Base-by-base conservation (phyloP, 768 basidiomycete genomes). In the Tricholoma terreum region DNA sequence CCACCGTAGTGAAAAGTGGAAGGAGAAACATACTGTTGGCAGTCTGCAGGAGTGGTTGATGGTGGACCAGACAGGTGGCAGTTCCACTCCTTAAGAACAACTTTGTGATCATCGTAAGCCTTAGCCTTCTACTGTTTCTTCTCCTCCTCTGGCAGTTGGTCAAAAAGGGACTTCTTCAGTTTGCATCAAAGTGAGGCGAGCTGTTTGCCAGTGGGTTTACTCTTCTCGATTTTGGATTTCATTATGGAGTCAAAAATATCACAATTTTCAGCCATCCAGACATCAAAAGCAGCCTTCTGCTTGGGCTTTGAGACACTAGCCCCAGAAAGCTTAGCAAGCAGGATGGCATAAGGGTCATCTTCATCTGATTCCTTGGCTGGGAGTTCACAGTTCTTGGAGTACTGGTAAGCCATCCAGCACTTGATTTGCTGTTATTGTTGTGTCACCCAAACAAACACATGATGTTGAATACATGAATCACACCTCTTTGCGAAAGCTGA, bases 311-410 rank as follows among this genome's bases (percentile, higher is more conserved):
- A 53, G 3, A 50, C 22, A 17, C 11, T 21, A 24, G 1, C 46
- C 4, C 1, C 58, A 52, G 80, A 80, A 54, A 90, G 54, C 43
- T 61, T 40, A 17, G 21, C 43, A 3, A 61, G 19, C 8, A 63
- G 50, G 1, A 48, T 1, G 14, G 15, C 21, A 36, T 53, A 61
- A 3, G 58, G 56, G 35, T 63, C 52, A 17, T 27, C n/a, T n/a
- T 56, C 45, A 8, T 49, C 56, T 27, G 56, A 4, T 7, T 58
- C 58, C 14, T 33, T 46, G 9, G 56, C 35, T 30, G 53, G 48
- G 40, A 46, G 6, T 31, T 45, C 33, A 43, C 58, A 57, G 17
- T 59, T 60, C 19, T 60, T 60, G 45, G 49, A 58, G 42, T 64
- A 54, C 33, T 60, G 61, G 50, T 65, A 62, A 1, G 53, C 24